These are phyloP conservation scores for Coniella lustricola DNA, from an alignment of 2,329 filamentous ascomycete species.

Conservation along the genomic window DNA sequence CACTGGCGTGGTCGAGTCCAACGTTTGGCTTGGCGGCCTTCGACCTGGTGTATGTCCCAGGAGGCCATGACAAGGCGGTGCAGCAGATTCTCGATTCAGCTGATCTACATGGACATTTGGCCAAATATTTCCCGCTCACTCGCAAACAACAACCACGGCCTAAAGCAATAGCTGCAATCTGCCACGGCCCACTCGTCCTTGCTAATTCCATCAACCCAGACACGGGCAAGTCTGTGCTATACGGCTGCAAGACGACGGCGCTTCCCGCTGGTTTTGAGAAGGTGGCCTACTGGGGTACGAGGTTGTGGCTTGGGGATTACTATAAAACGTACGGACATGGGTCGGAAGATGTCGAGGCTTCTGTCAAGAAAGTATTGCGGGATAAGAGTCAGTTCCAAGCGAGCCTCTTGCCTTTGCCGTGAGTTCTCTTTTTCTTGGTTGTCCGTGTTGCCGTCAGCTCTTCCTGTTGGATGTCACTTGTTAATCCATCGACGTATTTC, in stretches of 20 bases:
- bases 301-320: constrained; percentile 44
- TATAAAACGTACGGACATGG: constrained; percentile 50
- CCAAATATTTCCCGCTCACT: constrained; percentile 40
- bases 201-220: constrained; percentile 32
- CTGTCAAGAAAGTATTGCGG: constrained; percentile 24
- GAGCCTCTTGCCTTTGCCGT: constrained; percentile 35
- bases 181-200: constrained; percentile 46
- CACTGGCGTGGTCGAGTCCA: constrained; percentile 37
- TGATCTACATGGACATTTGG: constrained; percentile 36
- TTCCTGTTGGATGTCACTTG: constrained; percentile 17
- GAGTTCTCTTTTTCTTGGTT: constrained; percentile 10
- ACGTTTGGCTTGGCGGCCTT: constrained; percentile 38
- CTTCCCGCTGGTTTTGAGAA: constrained; percentile 43
- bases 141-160: constrained; percentile 25
- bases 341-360: constrained; percentile 38
- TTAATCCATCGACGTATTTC: not conserved
- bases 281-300: constrained; percentile 40
- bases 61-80: constrained; percentile 46
- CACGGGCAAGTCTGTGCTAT: constrained; percentile 37
- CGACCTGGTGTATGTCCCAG: constrained; percentile 43
- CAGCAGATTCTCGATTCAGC: constrained; percentile 43
- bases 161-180: constrained; percentile 42
- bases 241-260: constrained; percentile 40
- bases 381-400: constrained; percentile 38
- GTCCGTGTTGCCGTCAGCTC: too few relatives aligned